Evolutionary conservation across 176 grass and related monocot genomes (phyloP).

Genomic region (Carex kokanica): DNA sequence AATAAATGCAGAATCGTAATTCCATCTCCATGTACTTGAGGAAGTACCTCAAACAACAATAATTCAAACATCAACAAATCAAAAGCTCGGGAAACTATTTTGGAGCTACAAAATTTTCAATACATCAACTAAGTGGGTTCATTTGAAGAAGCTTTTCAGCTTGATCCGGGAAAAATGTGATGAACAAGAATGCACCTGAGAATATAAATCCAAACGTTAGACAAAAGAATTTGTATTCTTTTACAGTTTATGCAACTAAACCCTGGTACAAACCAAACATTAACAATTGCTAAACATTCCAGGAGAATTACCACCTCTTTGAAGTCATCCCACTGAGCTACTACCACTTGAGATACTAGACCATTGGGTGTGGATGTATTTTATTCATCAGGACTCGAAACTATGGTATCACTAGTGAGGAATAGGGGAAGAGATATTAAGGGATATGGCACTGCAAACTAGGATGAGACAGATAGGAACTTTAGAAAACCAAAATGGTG

Average conservation of each 20-base stretch:
- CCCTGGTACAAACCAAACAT: neutral
- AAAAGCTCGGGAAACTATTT: neutral
- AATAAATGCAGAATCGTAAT: neutral
- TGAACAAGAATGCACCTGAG: slow-evolving; percentile 76
- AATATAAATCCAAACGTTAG: neutral
- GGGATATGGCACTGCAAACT: neutral
- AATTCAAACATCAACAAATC: neutral
- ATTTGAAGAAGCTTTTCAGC: slow-evolving; percentile 84
- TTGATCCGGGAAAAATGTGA: slow-evolving; percentile 89
- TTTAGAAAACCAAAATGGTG: neutral
- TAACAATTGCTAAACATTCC: no score
- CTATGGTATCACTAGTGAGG: neutral
- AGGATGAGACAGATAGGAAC: neutral
- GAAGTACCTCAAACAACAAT: slow-evolving; percentile 5
- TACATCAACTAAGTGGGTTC: slow-evolving; percentile 47
- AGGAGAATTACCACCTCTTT: no score
- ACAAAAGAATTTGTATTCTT: neutral
- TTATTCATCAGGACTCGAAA: neutral
- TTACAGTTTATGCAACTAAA: neutral
- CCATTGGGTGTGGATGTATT: no score
- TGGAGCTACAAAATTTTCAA: slow-evolving; percentile 2
- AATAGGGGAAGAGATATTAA: neutral
- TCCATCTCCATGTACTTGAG: slow-evolving; percentile 5
- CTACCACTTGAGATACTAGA: no score
- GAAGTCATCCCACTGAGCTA: no score